phyloP scores from a whole-genome alignment of 2,329 filamentous ascomycete genomes.

The Daldinia sp. region DNA sequence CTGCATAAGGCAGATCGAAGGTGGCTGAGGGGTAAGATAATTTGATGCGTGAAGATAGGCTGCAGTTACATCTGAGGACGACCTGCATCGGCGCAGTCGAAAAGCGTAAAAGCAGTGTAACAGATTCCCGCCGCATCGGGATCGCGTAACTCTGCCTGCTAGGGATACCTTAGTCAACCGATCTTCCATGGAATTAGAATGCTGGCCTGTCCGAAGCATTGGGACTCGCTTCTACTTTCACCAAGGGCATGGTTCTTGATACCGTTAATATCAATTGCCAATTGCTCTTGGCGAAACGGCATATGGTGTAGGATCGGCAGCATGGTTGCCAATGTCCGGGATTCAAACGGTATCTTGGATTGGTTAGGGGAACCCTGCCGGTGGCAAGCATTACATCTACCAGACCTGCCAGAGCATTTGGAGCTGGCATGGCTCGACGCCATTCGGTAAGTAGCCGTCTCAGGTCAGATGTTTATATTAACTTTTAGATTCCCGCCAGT shows the following conservation, averaged over 20 bases:
- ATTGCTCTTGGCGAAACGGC: slow-evolving; percentile 20
- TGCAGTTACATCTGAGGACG: slow-evolving; percentile 23
- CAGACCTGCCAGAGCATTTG: slow-evolving; percentile 7
- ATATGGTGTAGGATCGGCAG: slow-evolving; percentile 23
- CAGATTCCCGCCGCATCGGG: slow-evolving; percentile 27
- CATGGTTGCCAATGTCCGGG: slow-evolving; percentile 21
- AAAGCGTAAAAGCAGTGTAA: slow-evolving; percentile 27
- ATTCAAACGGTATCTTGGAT: slow-evolving; percentile 25
- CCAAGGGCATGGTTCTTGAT: slow-evolving; percentile 13
- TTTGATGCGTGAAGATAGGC: slow-evolving; percentile 16
- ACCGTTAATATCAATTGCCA: slow-evolving; percentile 11
- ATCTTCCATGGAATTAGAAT: not conserved
- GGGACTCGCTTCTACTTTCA: slow-evolving; percentile 10
- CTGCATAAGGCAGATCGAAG: slow-evolving; percentile 40
- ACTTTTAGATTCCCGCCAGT: slow-evolving; percentile 26
- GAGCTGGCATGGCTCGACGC: slow-evolving; percentile 17
- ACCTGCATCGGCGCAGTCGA: slow-evolving; percentile 20
- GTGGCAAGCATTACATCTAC: slow-evolving; percentile 12
- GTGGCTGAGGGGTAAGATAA: slow-evolving; percentile 23
- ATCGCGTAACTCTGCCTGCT: slow-evolving; percentile 16
- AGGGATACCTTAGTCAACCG: slow-evolving; percentile 19
- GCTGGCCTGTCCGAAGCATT: slow-evolving; percentile 5
- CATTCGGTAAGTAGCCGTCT: slow-evolving; percentile 34
- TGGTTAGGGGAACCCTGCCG: slow-evolving; percentile 21
- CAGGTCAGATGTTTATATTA: slow-evolving; percentile 36